phyloP scores from a whole-genome alignment of 1,139 yeast genomes.

The Hyphopichia fennica region DNA sequence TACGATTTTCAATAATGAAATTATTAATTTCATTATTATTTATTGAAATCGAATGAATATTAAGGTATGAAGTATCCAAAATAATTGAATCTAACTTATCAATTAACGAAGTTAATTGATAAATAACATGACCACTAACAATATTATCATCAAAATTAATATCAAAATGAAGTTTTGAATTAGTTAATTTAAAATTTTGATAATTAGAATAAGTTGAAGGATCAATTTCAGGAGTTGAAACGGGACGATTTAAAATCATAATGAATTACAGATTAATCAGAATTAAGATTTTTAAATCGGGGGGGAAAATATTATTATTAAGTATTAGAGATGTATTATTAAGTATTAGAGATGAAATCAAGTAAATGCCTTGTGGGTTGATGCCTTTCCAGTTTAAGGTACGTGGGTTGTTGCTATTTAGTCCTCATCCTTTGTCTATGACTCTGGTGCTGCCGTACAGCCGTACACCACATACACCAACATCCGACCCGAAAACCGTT shows the following conservation, averaged over 20 bases:
- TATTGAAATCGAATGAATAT: conserved; percentile 46
- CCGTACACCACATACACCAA: too few relatives aligned
- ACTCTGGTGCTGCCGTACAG: too few relatives aligned
- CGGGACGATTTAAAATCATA: conserved; percentile 26
- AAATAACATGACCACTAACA: conserved; percentile 58
- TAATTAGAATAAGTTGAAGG: conserved; percentile 46
- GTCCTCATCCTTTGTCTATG: too few relatives aligned
- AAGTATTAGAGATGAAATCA: too few relatives aligned
- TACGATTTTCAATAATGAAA: conserved; percentile 11
- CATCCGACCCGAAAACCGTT: too few relatives aligned
- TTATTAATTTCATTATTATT: conserved; percentile 30
- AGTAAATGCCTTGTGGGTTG: too few relatives aligned
- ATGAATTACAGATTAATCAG: too few relatives aligned
- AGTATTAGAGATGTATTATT: too few relatives aligned
- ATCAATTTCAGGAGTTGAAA: conserved; percentile 51
- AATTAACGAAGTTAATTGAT: conserved; percentile 33
- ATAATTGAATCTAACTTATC: conserved; percentile 34
- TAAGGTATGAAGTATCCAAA: conserved; percentile 70
- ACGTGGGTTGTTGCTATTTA: too few relatives aligned
- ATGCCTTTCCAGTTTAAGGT: too few relatives aligned
- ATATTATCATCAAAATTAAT: conserved; percentile 55
- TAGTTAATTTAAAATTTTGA: conserved; percentile 24
- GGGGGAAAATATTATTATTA: too few relatives aligned
- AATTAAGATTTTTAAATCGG: too few relatives aligned
- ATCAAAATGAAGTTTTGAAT: conserved; percentile 53